A percentile compares a stretch with the other conserved stretches of the same genome.
Evolutionary conservation across 345 rosid genomes (phyloP).

Genomic region (Eucalyptus shirleyi): DNA sequence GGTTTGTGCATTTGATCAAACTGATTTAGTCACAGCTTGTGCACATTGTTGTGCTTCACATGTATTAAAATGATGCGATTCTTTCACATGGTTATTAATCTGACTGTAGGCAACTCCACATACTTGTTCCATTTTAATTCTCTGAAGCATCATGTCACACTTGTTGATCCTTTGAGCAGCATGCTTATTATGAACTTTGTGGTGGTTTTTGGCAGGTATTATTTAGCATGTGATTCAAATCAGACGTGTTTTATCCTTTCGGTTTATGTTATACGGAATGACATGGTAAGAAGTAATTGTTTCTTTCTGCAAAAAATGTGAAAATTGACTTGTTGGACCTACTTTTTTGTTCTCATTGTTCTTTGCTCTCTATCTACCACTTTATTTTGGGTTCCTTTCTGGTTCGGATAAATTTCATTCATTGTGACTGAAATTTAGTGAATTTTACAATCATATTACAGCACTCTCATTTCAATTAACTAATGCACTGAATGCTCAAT

Average conservation of each 20-base stretch:
- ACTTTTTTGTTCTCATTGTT: background rate
- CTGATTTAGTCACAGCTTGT: background rate
- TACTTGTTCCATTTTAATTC: background rate
- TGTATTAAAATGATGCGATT: background rate
- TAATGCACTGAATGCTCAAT: background rate
- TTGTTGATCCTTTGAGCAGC: background rate
- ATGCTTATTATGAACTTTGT: background rate
- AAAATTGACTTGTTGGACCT: background rate
- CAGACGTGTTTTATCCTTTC: slow-evolving; percentile 49
- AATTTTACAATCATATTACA: background rate
- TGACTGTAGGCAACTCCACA: background rate
- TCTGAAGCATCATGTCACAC: background rate
- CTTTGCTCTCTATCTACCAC: background rate
- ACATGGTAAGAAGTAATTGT: slow-evolving; percentile 21
- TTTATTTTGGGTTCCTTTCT: background rate
- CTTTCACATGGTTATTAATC: background rate
- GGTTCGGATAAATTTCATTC: background rate
- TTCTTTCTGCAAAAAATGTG: background rate
- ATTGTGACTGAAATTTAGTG: background rate
- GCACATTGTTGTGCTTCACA: background rate
- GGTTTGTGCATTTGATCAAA: background rate
- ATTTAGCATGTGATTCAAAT: slow-evolving; percentile 51
- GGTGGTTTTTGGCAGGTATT: slow-evolving; percentile 30
- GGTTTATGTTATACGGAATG: slow-evolving; percentile 35
- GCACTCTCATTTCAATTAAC: background rate